Evolutionary conservation across 78 protist genomes (phyloP).

Genomic region (slime mould (Dictyostelium discoideum)): DNA sequence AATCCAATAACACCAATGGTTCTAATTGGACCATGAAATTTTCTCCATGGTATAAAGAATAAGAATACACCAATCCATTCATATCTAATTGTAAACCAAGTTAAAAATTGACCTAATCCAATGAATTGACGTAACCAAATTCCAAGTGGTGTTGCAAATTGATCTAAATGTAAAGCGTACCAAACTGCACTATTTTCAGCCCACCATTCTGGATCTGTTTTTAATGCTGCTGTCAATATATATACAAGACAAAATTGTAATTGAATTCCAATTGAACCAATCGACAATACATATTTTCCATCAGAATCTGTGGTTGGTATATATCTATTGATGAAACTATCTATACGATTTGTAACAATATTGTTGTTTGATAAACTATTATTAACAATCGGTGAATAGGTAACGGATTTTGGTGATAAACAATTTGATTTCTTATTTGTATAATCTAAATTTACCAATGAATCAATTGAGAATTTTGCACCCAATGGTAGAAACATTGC

Average conservation of each 20-base stretch:
- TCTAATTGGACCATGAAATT: conserved; percentile 36
- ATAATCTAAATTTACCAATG: conserved; percentile 16
- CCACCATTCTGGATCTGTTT: conserved; percentile 61
- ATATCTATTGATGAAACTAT: not conserved
- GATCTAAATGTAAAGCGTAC: conserved; percentile 64
- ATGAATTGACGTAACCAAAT: conserved; percentile 22
- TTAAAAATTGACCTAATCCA: conserved; percentile 30
- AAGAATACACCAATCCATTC: conserved; percentile 48
- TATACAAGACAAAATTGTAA: conserved; percentile 30
- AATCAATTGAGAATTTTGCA: conserved; percentile 35
- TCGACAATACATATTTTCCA: conserved; percentile 25
- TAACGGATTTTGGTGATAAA: not conserved
- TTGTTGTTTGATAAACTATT: not conserved
- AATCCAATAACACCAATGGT: conserved; percentile 53
- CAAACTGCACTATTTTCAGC: conserved; percentile 49
- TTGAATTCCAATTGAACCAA: conserved; percentile 18
- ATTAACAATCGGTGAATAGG: not conserved
- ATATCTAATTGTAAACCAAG: conserved; percentile 41
- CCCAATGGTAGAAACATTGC: conserved; percentile 49
- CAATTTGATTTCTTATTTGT: conserved; percentile 17
- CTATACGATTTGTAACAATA: not conserved
- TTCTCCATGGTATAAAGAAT: conserved; percentile 34
- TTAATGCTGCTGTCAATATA: conserved; percentile 20
- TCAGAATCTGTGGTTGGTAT: conserved; percentile 38
- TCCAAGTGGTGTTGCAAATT: conserved; percentile 49